Evolutionary conservation across 2,329 filamentous ascomycete species (phyloP).

Genomic region (Bipolaris victoriae): DNA sequence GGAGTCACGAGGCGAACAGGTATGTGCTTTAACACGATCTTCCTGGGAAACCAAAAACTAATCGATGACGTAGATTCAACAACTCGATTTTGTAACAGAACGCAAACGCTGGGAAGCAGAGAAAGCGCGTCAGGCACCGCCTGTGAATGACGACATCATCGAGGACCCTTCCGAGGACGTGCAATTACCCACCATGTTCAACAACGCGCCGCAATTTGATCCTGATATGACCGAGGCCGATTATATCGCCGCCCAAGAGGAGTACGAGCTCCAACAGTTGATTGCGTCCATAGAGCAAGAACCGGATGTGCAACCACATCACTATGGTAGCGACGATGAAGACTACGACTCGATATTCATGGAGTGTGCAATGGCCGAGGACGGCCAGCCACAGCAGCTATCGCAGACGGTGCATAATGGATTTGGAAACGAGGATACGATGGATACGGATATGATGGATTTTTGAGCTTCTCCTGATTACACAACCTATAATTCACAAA

Average conservation of each 20-base stretch:
- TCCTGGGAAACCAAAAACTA: background rate
- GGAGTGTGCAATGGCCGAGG: conserved; percentile 59
- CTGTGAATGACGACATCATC: conserved; percentile 31
- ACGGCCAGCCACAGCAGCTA: conserved; percentile 51
- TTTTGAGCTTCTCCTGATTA: conserved; percentile 15
- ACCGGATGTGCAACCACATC: conserved; percentile 31
- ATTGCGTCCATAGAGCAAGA: conserved; percentile 52
- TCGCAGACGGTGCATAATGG: conserved; percentile 12
- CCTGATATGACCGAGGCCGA: conserved; percentile 47
- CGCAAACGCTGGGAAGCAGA: conserved; percentile 55
- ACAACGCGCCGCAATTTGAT: conserved; percentile 15
- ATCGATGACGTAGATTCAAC: conserved; percentile 50
- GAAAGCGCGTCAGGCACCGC: conserved; percentile 51
- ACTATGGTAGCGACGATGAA: conserved; percentile 62
- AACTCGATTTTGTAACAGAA: conserved; percentile 53
- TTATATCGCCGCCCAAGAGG: conserved; percentile 50
- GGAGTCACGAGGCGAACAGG: conserved; percentile 55
- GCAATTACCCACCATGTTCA: conserved; percentile 9
- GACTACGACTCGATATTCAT: conserved; percentile 69
- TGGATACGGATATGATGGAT: conserved; percentile 48
- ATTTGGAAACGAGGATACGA: conserved; percentile 33
- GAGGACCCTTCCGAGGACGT: conserved; percentile 31
- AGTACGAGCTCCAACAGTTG: conserved; percentile 54
- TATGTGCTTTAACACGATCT: conserved; percentile 23
- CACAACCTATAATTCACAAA: background rate